Evolutionary conservation across 306 rosid species (phyloP), one percentile per base, ranked within the genome.

Genomic region (Quillaja saponaria): DNA sequence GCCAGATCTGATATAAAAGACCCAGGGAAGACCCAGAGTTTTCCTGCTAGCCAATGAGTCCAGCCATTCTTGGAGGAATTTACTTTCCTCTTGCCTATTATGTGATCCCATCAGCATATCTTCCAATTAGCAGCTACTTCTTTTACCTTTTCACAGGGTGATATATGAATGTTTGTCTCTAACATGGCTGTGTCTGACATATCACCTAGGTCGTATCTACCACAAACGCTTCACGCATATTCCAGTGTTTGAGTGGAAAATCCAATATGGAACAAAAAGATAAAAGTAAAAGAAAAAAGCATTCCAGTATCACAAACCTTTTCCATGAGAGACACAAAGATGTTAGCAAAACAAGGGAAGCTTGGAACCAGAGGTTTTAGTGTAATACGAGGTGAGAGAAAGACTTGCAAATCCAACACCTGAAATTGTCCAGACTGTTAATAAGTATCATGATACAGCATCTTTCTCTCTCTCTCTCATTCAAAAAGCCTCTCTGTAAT

Each of bases 311-410:
- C 75, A 80, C 88, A 58, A 50, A 90, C 98, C 98, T 83, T 91
- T 49, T 91, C 98, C 98, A 91, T 91, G 41, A 91, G 90, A 64
- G 98, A 82, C 50, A 86, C 88, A 7, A 57, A 63, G 61, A 91
- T 88, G 56, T 84, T 87, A 52, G 92, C 90, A 67, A 91, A 91
- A 77, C 96, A 91, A 62, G 98, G 98, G 75, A 91, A 91, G 82
- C 87, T 86, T 44, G 98, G 98, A 79, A 91, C 98, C 80, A 91
- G 77, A 37, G 98, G 96, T 82, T 88, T 88, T 78, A 91, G 73
- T 74, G 98, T 86, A 47, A 91, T 76, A 21, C 96, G 95, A 15
- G 95, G 98, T 38, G 68, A 62, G 18, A 72, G 80, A 80, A 81
- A 91, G 56, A 86, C 88, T 84, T 86, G 98, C 84, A 82, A 74